phyloP scores from a whole-genome alignment of 2,329 filamentous ascomycete species.

The Beauveria sp. region DNA sequence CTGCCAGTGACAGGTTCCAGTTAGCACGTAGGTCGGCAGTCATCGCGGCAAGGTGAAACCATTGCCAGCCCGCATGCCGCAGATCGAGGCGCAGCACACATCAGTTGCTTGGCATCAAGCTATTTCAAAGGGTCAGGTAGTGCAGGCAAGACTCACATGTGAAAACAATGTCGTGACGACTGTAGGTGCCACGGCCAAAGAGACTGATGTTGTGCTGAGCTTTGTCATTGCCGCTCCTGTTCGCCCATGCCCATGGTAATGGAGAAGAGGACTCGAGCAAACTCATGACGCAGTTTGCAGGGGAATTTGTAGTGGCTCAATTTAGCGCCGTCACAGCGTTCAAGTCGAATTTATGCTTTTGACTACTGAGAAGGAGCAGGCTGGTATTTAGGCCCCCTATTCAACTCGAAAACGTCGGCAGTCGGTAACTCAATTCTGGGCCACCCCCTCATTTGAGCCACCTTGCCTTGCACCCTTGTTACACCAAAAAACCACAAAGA shows the following conservation, averaged over 20 bases:
- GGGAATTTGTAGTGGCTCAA: not conserved
- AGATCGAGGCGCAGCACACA: not conserved
- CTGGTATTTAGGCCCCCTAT: too few species aligned
- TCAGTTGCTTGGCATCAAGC: not conserved
- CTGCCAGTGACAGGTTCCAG: conserved; percentile 32
- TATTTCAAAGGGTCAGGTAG: not conserved
- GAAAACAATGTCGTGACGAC: conserved; percentile 80
- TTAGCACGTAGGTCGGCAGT: not conserved
- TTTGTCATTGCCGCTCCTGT: conserved; percentile 36
- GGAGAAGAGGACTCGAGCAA: not conserved
- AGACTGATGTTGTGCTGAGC: conserved; percentile 74
- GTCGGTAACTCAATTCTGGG: too few species aligned
- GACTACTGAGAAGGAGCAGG: too few species aligned
- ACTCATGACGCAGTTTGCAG: not conserved
- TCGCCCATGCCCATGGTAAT: not conserved
- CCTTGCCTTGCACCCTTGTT: too few species aligned
- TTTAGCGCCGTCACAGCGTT: not conserved
- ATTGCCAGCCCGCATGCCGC: not conserved
- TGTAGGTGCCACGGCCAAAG: conserved; percentile 77
- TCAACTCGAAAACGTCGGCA: too few species aligned
- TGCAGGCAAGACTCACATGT: conserved; percentile 54
- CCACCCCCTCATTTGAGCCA: too few species aligned
- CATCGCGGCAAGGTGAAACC: not conserved
- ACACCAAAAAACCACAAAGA: too few species aligned
- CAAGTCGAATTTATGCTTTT: not conserved